These are phyloP conservation scores for Diaporthe amygdali DNA, from an alignment of 2,329 filamentous ascomycete genomes.

Conservation along the genomic window DNA sequence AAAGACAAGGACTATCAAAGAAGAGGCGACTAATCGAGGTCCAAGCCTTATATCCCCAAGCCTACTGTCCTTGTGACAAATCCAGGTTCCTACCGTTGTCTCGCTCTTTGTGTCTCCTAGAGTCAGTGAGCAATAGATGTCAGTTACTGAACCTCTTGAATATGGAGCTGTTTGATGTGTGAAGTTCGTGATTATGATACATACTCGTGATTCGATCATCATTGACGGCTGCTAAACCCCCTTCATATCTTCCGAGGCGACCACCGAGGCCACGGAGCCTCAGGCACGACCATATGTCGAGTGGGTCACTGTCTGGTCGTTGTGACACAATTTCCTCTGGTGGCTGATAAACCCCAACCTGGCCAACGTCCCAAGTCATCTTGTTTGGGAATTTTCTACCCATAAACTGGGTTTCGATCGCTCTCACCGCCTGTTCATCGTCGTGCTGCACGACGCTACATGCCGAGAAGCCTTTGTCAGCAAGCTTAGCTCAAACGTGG, in stretches of 20 bases:
- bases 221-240: not conserved
- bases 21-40: not conserved
- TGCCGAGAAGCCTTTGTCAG: not conserved
- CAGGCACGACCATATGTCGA: not conserved
- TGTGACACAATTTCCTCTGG: not conserved
- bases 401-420: not conserved
- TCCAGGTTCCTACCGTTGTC: not conserved
- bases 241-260: not conserved
- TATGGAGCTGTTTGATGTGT: no score
- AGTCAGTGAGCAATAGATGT: not conserved
- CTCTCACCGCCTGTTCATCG: not conserved
- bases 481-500: not conserved
- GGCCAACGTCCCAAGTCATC: not conserved
- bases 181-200: not conserved
- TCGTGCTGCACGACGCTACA: not conserved
- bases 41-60: not conserved
- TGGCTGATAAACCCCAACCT: not conserved
- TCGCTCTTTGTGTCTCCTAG: not conserved
- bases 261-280: not conserved
- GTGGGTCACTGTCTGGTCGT: not conserved
- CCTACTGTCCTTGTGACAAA: not conserved
- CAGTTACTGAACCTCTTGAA: not conserved
- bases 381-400: not conserved
- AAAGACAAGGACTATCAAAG: not conserved
- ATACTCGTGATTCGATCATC: not conserved